Evolutionary conservation across 805 yeast genomes (phyloP), one percentile per base, ranked within the genome.

Genomic region (Pichia membranifaciens): DNA sequence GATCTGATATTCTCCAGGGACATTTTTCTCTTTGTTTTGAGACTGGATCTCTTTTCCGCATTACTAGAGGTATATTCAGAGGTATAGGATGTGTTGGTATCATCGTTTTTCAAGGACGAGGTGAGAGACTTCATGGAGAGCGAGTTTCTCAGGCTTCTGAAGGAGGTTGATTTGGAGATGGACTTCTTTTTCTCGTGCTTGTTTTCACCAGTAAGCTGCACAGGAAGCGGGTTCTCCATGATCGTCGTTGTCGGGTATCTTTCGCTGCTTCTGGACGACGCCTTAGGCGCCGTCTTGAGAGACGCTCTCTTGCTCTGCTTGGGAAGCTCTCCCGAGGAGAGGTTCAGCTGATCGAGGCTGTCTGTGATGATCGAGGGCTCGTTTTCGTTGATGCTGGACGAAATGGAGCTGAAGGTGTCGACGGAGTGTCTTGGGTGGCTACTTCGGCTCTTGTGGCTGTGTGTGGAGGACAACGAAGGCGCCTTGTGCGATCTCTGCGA

Each of bases 1-100:
- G 51, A 44, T 20, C 48, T 41, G 6, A 48, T 15, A 59, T 64
- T 54, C 56, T 66, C 64, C 60, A 60, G 50, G 51, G 60, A 53
- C 43, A 51, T 45, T 48, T 44, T 43, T 16, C 38, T 42, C 15
- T 41, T 32, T 8, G 43, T 25, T 35, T 28, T 43, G 2, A 47
- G 5, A 29, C 47, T 47, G 17, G 32, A 39, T 15, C 50, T 38
- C 25, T 39, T 47, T 16, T 47, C 47, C 13, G 21, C 2, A 17
- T 45, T 35, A 1, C 36, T 9, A 7, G 23, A 28, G 18, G 8
- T 7, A 15, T n/a, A 12, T 13, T 18, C 9, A 5, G n/a, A 34
- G 12, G 18, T n/a, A 25, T 36, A 18, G 6, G 16, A 28, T n/a
- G 15, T 5, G 20, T 16, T 16, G 22, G 13, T 36, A n/a, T 29